phyloP scores from a whole-genome alignment of 805 yeast genomes.

The Blastobotrys peoriensis region DNA sequence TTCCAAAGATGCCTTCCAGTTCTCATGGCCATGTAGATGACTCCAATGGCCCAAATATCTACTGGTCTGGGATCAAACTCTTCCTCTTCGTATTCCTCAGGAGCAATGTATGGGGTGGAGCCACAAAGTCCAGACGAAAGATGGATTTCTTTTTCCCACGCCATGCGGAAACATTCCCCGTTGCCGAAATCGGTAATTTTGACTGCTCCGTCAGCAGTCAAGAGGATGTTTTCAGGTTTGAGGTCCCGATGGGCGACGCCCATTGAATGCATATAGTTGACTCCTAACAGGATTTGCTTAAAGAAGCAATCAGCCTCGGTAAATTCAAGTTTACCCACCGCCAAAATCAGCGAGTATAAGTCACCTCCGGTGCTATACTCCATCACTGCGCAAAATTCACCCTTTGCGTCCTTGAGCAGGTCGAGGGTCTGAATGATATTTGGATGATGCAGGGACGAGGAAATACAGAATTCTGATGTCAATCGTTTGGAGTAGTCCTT shows the following conservation, averaged over 20 bases:
- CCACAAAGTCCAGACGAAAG: conserved; percentile 74
- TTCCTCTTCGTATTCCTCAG: conserved; percentile 64
- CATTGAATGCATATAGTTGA: conserved; percentile 78
- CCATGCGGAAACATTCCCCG: conserved; percentile 82
- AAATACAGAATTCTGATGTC: conserved; percentile 85
- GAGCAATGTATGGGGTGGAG: conserved; percentile 86
- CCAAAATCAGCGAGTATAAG: conserved; percentile 52
- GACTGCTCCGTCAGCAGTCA: conserved; percentile 59
- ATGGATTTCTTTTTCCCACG: conserved; percentile 76
- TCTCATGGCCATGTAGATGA: conserved; percentile 71
- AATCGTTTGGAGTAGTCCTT: conserved; percentile 61
- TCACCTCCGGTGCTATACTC: conserved; percentile 92
- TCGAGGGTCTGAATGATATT: conserved; percentile 76
- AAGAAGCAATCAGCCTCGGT: conserved; percentile 82
- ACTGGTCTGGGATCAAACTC: conserved; percentile 71
- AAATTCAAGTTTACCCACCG: conserved; percentile 47
- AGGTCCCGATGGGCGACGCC: conserved; percentile 94
- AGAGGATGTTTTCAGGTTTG: conserved; percentile 78
- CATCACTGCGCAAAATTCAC: conserved; percentile 84
- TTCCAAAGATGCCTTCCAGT: conserved; percentile 94
- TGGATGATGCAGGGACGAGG: conserved; percentile 66
- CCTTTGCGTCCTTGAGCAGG: conserved; percentile 65
- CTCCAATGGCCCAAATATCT: conserved; percentile 87
- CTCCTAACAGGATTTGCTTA: conserved; percentile 78
- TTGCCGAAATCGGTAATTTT: conserved; percentile 86